These are phyloP conservation scores for Tirmania nivea DNA, from an alignment of 495 filamentous ascomycete species.

Conservation along the genomic window DNA sequence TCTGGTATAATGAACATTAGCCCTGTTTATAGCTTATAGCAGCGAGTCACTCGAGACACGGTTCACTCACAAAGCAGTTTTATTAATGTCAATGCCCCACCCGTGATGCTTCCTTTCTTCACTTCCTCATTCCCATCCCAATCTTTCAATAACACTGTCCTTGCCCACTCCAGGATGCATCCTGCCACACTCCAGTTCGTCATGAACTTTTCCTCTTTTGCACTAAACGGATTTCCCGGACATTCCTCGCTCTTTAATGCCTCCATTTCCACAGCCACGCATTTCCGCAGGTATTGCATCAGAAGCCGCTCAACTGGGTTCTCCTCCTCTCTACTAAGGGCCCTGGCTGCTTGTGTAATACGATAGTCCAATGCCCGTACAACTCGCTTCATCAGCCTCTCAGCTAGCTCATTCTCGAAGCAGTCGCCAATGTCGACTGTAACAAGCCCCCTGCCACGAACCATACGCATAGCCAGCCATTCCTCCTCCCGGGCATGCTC, in stretches of 20 bases:
- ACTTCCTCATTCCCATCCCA: slow-evolving; percentile 15
- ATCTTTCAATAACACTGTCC: slow-evolving; percentile 9
- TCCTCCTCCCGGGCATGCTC: slow-evolving; percentile 22
- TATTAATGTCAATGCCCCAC: slow-evolving; percentile 37
- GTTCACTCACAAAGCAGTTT: slow-evolving; percentile 41
- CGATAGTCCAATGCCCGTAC: slow-evolving; percentile 29
- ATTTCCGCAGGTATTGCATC: slow-evolving; percentile 9
- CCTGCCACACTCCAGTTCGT: slow-evolving; percentile 13
- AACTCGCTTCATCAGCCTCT: slow-evolving; percentile 33
- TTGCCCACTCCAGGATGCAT: slow-evolving; percentile 17
- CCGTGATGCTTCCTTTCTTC: slow-evolving; percentile 16
- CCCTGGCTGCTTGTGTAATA: neutral
- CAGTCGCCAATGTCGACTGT: slow-evolving; percentile 25
- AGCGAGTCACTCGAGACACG: too few species aligned
- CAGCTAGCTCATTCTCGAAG: slow-evolving; percentile 39
- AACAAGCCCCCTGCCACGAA: slow-evolving; percentile 33
- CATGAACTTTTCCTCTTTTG: neutral
- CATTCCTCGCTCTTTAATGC: neutral
- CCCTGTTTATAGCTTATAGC: too few species aligned
- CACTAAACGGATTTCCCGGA: slow-evolving; percentile 5
- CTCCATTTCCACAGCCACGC: slow-evolving; percentile 4
- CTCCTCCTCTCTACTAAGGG: neutral
- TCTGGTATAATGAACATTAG: slow-evolving; percentile 14
- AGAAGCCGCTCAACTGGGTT: slow-evolving; percentile 4
- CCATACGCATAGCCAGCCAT: slow-evolving; percentile 30